Evolutionary conservation across 164 flowering plant species (phyloP), one percentile per base, ranked within the genome.

Genomic region (Kingdonia uniflora): DNA sequence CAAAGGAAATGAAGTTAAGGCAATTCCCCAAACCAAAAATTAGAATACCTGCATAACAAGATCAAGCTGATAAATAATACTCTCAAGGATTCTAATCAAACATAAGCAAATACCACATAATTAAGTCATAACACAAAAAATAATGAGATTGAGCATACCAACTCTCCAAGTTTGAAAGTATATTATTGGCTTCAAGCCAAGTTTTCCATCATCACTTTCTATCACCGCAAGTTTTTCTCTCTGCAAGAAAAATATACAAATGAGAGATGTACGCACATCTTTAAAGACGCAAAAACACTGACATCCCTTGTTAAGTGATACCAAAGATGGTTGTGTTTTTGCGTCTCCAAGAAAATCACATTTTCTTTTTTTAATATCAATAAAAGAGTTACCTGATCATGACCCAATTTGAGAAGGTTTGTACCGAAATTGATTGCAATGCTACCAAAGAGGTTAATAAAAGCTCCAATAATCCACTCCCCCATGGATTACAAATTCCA

Each of bases 361-460:
- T n/a, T n/a, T n/a, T n/a, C n/a, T n/a, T n/a, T n/a, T n/a, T n/a
- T n/a, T n/a, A n/a, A n/a, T n/a, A n/a, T n/a, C n/a, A n/a, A 29
- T 29, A 3, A 19, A 17, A 19, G 20, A 11, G 14, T 52, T 53
- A 87, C 98, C 98, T 92, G 84, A 51, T 74, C 75, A 56, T 92
- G 98, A 37, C 91, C 98, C 65, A 92, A 65, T 74, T 92, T 92
- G 19, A 92, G 81, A 67, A 92, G 96, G 63, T 92, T 92, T 15
- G 98, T 92, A 15, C 98, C 98, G 62, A 92, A 92, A 67, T 92
- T 92, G 37, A 92, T 88, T 62, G 87, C 91, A 70, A 92, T 76
- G 64, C 98, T 92, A 29, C 98, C 98, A 54, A 86, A 65, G 20
- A 88, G 71, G 62, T 92, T 92, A 60, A 92, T 92, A 64, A 79